Base-by-base conservation (phyloP, 2,329 filamentous ascomycete genomes). In the Phoma sp. region DNA sequence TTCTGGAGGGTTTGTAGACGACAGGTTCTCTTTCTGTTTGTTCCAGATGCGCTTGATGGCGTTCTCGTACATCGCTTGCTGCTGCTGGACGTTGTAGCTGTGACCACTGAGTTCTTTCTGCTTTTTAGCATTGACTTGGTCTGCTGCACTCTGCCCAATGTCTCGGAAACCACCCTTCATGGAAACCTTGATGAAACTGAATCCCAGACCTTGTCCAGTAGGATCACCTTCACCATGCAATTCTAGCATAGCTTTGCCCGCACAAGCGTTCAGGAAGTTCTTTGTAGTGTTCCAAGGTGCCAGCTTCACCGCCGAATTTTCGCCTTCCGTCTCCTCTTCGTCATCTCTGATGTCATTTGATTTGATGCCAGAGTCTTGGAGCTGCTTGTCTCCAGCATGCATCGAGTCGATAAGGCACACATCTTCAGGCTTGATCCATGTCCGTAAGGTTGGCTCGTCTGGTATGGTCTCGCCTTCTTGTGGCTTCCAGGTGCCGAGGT, bases 101-200 rank as follows among this genome's bases (percentile, higher is more conserved):
- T 99, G 95, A 0, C 95, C 95, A 50, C 92, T 92, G 60, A 83
- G 79, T 52, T 87, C 84, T 60, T 86, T 86, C 53, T 82, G 76
- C 59, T 80, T 79, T 67, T 95, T 93, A 13, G 90, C 90, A 70
- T 93, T 90, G 60, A 95, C 86, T 72, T 93, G 91, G 58, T 93
- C 89, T 67, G 91, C 89, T 57, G 93, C 90, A 68, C 91, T 93
- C 73, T 96, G 91, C 18, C 91, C 92, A 24, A 96, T 85, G 18
- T 92, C 89, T 69, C 93, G 91, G 75, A 97, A 99, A 0, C 95
- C 95, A 58, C 95, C 95, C 76, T 99, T 99, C 95, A 99, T 99
- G 1, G 91, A 96, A 0, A 93, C 97, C 70, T 95, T 92, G 74
- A 99, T 93, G 74, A 99, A 97, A 72, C 91, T 97, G 79, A 98